phyloP scores from a whole-genome alignment of 2,329 filamentous ascomycete species.

The Trichoderma sp. region DNA sequence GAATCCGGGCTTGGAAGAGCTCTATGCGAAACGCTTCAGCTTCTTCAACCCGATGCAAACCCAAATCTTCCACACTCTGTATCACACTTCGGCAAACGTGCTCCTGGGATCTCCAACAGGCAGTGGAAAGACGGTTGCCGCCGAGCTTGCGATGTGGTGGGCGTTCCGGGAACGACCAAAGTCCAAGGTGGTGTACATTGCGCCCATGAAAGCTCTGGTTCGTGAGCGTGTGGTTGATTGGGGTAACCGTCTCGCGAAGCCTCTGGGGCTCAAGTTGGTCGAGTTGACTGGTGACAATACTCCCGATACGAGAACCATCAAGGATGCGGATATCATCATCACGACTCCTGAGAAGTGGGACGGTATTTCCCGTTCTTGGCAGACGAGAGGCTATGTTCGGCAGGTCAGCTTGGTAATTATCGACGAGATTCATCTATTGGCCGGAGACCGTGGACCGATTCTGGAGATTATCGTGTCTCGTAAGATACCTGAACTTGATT shows the following conservation, averaged over 20 bases:
- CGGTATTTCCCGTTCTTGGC: slow-evolving; percentile 98
- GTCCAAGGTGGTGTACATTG: slow-evolving; percentile 98
- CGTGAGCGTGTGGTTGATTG: slow-evolving; percentile 96
- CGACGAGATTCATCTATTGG: slow-evolving; percentile 96
- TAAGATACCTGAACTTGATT: slow-evolving; percentile 32
- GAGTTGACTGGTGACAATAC: slow-evolving; percentile 97
- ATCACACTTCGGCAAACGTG: slow-evolving; percentile 89
- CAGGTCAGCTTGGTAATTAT: slow-evolving; percentile 97
- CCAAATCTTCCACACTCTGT: slow-evolving; percentile 95
- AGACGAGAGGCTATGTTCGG: slow-evolving; percentile 92
- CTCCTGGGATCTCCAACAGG: slow-evolving; percentile 94
- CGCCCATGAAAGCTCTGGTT: slow-evolving; percentile 98
- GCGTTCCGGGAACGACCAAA: slow-evolving; percentile 92
- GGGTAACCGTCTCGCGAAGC: slow-evolving; percentile 76
- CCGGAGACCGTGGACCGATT: slow-evolving; percentile 94
- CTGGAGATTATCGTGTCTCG: slow-evolving; percentile 90
- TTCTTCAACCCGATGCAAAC: slow-evolving; percentile 99
- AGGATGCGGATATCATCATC: slow-evolving; percentile 95
- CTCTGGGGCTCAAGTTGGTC: slow-evolving; percentile 86
- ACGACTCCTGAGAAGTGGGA: slow-evolving; percentile 99
- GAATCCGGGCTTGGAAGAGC: slow-evolving; percentile 81
- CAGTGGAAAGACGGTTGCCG: slow-evolving; percentile 95
- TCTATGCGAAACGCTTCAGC: slow-evolving; percentile 86
- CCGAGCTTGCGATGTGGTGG: slow-evolving; percentile 99
- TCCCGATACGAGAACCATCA: slow-evolving; percentile 91